Evolutionary conservation across 805 yeast genomes (phyloP), one percentile per base, ranked within the genome.

Genomic region (Clavispora fructus): DNA sequence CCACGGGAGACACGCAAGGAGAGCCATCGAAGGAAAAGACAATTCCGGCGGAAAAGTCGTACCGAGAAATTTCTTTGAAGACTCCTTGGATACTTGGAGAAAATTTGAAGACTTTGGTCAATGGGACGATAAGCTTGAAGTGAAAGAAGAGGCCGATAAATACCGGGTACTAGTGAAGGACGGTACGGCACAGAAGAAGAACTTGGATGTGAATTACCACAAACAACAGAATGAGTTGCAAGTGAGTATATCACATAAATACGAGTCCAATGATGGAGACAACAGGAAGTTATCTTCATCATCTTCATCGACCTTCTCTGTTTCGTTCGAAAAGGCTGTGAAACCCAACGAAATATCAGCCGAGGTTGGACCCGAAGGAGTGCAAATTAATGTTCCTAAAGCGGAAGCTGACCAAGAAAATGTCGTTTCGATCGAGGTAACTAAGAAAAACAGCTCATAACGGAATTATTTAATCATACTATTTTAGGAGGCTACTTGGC

Each of bases 321-420:
- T 59, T 13, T 48, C 45, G 12, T 62, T 62, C 42, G 61, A 55
- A 14, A 59, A 61, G 45, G 48, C 58, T 5, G 61, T 63, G n/a
- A 54, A 54, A 12, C 45, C 46, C 19, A 60, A 56, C 38, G 55
- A 52, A 17, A 57, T 61, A 25, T 45, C 47, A 16, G 63, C 61
- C 29, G 58, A 56, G 42, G 51, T 51, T 14, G 48, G 52, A 7
- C 53, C 53, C n/a, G 57, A 54, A 13, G 50, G 51, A 11, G 52
- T 63, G 37, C 43, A 49, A 6, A 55, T 62, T 28, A 17, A 25
- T 9, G 46, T 46, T 14, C 49, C 46, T 4, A 42, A 42, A 43
- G 28, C 13, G 37, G 39, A 41, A 26, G 30, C 31, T 12, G 44
- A 33, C 14, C 19, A 32, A 26, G 14, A 11, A 7, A 37, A 37